These are phyloP conservation scores for Lasiosphaeriaceae sp. DNA, from an alignment of 495 filamentous ascomycete species.

Conservation along the genomic window DNA sequence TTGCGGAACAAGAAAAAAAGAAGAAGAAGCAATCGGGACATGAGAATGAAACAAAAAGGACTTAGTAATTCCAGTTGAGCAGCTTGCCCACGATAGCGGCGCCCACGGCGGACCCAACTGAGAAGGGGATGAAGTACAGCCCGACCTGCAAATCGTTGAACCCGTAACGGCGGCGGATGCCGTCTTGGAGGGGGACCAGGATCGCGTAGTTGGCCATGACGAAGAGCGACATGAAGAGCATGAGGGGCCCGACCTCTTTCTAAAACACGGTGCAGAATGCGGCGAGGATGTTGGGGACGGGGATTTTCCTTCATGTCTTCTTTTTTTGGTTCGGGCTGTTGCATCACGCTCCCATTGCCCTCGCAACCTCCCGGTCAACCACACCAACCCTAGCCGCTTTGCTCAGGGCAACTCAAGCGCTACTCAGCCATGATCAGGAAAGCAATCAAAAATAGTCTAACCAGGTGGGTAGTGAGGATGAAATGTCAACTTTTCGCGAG, in stretches of 20 bases:
- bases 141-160: slow-evolving; percentile 57
- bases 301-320: slow-evolving; percentile 13
- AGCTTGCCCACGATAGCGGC: slow-evolving; percentile 51
- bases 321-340: too few species aligned
- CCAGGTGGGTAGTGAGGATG: background rate
- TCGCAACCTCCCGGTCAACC: background rate
- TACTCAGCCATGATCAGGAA: background rate
- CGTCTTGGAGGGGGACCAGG: slow-evolving; percentile 34
- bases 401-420: background rate
- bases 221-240: slow-evolving; percentile 55
- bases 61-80: slow-evolving; percentile 49
- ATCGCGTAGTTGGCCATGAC: slow-evolving; percentile 56
- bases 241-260: slow-evolving; percentile 55
- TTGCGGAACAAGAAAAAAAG: too few species aligned
- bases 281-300: slow-evolving; percentile 56
- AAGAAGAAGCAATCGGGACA: too few species aligned
- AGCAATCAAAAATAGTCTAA: background rate
- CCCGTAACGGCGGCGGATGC: slow-evolving; percentile 50
- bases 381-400: too few species aligned
- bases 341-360: background rate
- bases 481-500: background rate
- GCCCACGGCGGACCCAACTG: slow-evolving; percentile 56
- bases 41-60: too few species aligned
- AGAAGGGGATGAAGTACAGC: slow-evolving; percentile 50
- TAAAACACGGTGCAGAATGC: slow-evolving; percentile 57